Percentiles rank a stretch among this genome's conserved stretches.
These are phyloP conservation scores for Blastocystis sp. DNA, from an alignment of 352 stramenopile genomes.

Conservation along the genomic window DNA sequence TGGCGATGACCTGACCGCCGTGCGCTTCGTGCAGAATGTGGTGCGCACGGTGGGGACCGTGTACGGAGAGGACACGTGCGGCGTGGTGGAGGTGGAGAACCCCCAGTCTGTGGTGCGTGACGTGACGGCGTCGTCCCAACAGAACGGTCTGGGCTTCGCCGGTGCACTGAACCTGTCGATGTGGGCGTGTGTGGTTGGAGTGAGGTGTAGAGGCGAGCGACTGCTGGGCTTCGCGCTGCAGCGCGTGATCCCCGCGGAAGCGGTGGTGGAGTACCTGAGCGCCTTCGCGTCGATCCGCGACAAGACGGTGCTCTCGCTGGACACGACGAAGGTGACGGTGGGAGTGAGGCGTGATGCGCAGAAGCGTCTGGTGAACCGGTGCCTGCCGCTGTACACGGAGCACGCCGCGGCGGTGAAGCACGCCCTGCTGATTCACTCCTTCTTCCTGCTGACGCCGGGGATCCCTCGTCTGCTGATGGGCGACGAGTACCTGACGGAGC, in stretches of 20 bases:
- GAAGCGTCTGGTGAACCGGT: background rate
- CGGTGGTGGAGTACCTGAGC: background rate
- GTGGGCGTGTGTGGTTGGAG: background rate
- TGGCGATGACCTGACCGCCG: background rate
- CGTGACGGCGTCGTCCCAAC: background rate
- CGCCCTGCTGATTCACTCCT: slow-evolving; percentile 15
- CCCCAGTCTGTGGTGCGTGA: background rate
- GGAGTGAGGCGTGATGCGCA: background rate
- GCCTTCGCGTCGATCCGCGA: background rate
- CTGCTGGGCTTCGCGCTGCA: background rate
- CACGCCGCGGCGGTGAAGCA: background rate
- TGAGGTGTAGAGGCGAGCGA: slow-evolving; percentile 1
- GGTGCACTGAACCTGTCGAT: background rate
- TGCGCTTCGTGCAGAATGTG: background rate
- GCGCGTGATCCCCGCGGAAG: background rate
- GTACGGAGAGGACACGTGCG: slow-evolving; percentile 34
- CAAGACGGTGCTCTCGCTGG: background rate
- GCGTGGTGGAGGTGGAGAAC: slow-evolving; percentile 11
- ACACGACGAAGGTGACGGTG: slow-evolving; percentile 1
- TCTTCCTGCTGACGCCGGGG: slow-evolving; percentile 28
- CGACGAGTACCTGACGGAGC: slow-evolving; percentile 38
- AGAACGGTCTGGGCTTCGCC: background rate
- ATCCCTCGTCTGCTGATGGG: slow-evolving; percentile 43
- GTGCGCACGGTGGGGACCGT: background rate
- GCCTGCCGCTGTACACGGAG: background rate